Conservation (phyloP, 1,284 basidiomycete genomes). For the Amylostereum chailletii region DNA sequence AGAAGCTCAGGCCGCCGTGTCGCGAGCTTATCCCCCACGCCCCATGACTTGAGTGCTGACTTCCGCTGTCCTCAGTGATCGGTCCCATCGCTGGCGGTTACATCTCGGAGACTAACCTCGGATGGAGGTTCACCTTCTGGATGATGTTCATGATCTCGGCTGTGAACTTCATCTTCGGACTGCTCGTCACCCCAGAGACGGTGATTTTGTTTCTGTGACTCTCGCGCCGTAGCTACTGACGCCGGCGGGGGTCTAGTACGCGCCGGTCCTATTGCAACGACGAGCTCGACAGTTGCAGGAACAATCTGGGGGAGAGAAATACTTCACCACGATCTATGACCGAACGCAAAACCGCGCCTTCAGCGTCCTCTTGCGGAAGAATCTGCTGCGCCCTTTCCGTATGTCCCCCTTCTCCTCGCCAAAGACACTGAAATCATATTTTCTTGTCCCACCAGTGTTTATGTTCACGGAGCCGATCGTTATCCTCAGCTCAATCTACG, state of each 20-base stretch:
- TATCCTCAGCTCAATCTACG: constrained; percentile 56
- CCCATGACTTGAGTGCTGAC: too few species aligned
- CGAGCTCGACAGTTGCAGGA: constrained; percentile 41
- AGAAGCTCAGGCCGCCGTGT: background rate
- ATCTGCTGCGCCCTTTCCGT: constrained; percentile 56
- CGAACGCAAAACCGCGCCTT: constrained; percentile 35
- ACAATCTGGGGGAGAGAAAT: constrained; percentile 31
- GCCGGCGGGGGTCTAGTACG: constrained; percentile 34
- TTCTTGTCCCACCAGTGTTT: constrained; percentile 33
- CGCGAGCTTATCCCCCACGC: background rate
- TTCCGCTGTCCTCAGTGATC: constrained; percentile 26
- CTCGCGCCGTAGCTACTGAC: background rate
- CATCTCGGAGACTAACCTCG: constrained; percentile 39
- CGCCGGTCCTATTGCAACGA: constrained; percentile 55
- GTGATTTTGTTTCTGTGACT: constrained; percentile 16
- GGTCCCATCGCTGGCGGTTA: constrained; percentile 63
- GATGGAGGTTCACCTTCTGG: constrained; percentile 71
- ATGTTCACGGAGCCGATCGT: constrained; percentile 65
- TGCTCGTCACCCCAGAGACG: constrained; percentile 43
- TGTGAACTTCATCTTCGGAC: constrained; percentile 37
- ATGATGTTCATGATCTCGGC: constrained; percentile 53
- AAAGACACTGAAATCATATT: background rate
- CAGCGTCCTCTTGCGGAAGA: constrained; percentile 28
- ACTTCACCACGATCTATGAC: constrained; percentile 52
- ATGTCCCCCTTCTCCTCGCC: constrained; percentile 14